Percentiles rank a stretch among this genome's conserved stretches.
These are phyloP conservation scores for Begonia peltatifolia DNA, from an alignment of 306 rosid species.

Conservation along the genomic window DNA sequence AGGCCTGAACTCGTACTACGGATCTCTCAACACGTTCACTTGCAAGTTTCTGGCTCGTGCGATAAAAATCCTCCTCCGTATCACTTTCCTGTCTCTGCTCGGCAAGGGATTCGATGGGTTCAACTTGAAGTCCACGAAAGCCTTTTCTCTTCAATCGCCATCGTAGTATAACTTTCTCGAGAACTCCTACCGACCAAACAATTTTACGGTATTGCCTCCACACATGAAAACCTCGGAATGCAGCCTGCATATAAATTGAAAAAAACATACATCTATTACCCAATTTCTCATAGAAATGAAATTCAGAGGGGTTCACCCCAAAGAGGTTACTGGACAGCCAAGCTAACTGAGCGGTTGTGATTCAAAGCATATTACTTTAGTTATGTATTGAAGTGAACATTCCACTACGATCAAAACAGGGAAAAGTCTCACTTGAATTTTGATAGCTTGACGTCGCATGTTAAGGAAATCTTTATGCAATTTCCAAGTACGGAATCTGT, in stretches of 20 bases:
- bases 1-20: constrained; percentile 62
- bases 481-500: constrained; percentile 80
- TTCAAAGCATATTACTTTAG: no score
- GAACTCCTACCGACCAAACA: constrained; percentile 80
- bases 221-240: constrained; percentile 60
- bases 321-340: no score
- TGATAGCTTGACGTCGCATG: constrained; percentile 65
- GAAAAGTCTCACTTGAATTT: constrained; percentile 60
- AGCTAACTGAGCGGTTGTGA: no score
- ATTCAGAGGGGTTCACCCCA: no score
- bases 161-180: constrained; percentile 80
- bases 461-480: constrained; percentile 61
- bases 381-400: no score
- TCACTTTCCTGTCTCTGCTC: constrained; percentile 34
- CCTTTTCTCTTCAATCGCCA: constrained; percentile 92
- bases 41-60: constrained; percentile 63
- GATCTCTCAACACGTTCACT: constrained; percentile 70
- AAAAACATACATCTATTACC: neutral
- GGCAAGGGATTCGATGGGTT: constrained; percentile 13
- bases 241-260: constrained; percentile 45
- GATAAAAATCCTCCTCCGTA: constrained; percentile 68
- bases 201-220: constrained; percentile 73
- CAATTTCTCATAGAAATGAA: no score
- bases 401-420: no score
- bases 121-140: constrained; percentile 68